Percentiles rank a stretch among this genome's conserved stretches.
Conservation (phyloP, 345 rosid genomes). For the Syzygium grande region DNA sequence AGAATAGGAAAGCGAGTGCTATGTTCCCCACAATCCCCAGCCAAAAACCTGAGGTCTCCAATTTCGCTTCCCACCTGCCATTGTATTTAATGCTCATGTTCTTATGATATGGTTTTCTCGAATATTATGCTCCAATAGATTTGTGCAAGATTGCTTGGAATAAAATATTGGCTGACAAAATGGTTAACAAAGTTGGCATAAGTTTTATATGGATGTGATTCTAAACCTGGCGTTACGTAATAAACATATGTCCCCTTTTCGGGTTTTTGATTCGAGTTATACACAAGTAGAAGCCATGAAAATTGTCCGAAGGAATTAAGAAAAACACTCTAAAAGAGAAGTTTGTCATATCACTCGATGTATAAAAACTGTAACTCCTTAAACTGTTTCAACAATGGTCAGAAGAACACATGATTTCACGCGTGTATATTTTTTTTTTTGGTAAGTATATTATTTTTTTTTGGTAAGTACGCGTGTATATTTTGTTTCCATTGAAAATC, state of each 20-base stretch:
- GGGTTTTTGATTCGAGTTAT: neutral
- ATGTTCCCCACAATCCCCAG: conserved; percentile 62
- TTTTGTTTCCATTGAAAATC: neutral
- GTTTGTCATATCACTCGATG: neutral
- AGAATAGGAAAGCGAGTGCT: conserved; percentile 55
- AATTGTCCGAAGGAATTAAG: neutral
- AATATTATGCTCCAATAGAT: neutral
- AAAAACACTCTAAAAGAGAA: neutral
- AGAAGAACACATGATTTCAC: neutral
- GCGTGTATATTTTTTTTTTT: neutral
- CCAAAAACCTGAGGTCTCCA: conserved; percentile 16
- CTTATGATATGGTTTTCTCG: neutral
- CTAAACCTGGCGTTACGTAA: neutral
- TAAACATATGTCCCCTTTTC: neutral
- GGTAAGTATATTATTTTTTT: no score
- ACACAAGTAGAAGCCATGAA: neutral
- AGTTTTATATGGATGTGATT: neutral
- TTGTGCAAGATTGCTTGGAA: neutral
- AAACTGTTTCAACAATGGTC: neutral
- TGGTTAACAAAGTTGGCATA: neutral
- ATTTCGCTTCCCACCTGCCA: conserved; percentile 6
- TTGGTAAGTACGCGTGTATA: neutral
- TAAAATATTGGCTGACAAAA: neutral
- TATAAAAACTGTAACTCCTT: neutral
- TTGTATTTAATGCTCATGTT: neutral